Percentiles rank a stretch among this genome's conserved stretches.
Conservation (phyloP, 306 rosid species). For the Phaseolus lunatus region DNA sequence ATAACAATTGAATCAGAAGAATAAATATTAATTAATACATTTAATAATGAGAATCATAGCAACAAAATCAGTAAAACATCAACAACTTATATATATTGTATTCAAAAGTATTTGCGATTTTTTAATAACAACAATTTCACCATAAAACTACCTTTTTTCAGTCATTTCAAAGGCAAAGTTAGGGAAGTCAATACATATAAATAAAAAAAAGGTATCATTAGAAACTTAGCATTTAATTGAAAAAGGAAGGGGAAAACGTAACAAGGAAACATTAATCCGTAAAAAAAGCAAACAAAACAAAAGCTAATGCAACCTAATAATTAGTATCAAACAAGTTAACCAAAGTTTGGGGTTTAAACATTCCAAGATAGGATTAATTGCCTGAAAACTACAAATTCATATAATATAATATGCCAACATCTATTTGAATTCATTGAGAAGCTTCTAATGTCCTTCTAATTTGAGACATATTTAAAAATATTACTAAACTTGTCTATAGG, state of each 20-base stretch:
- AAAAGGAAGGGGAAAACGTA: background rate
- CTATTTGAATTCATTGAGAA: background rate
- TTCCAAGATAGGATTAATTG: background rate
- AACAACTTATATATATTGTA: too few relatives aligned
- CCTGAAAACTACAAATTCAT: background rate
- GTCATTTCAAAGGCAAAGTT: background rate
- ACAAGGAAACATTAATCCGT: background rate
- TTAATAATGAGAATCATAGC: background rate
- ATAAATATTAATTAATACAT: background rate
- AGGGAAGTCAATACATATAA: background rate
- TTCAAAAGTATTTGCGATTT: background rate
- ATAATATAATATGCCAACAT: background rate
- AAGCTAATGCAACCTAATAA: background rate
- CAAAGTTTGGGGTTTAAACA: background rate
- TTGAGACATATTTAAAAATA: constrained; percentile 61
- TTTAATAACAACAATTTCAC: background rate
- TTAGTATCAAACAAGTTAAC: background rate
- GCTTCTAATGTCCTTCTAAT: background rate
- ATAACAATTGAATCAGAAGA: background rate
- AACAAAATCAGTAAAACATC: too few relatives aligned
- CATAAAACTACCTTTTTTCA: background rate
- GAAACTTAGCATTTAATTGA: background rate
- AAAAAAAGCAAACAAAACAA: background rate
- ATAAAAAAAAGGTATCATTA: background rate
- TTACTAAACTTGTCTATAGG: constrained; percentile 83